Conservation (phyloP, 164 flowering plant species). For the Macadamia tetraphylla region DNA sequence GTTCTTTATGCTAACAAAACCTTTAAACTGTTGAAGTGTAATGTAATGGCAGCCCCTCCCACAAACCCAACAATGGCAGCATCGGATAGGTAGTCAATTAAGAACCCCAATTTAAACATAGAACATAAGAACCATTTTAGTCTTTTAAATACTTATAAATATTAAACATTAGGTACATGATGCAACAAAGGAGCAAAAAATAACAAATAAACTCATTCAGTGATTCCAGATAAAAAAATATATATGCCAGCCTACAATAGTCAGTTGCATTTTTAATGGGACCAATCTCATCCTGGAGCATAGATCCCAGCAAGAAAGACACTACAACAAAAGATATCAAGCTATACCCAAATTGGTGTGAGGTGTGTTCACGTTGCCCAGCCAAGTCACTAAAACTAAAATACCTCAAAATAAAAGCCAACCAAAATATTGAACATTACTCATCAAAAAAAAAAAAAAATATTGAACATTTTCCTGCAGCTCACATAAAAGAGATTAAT, state of each 20-base stretch:
- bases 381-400: no score
- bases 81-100: constrained; percentile 91
- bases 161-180: background rate
- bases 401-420: no score
- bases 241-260: constrained; percentile 75
- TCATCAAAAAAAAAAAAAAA: no score
- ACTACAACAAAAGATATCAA: constrained; percentile 52
- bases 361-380: no score
- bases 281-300: constrained; percentile 69
- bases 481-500: no score
- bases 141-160: background rate
- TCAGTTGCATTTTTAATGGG: constrained; percentile 31
- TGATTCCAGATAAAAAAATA: constrained; percentile 88
- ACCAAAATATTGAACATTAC: no score
- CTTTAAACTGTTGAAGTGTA: constrained; percentile 92
- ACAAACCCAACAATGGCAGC: constrained; percentile 96
- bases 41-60: constrained; percentile 98
- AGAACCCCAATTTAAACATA: constrained; percentile 69
- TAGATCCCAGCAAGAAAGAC: constrained; percentile 74
- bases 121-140: background rate
- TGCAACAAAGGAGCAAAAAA: background rate
- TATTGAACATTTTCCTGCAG: no score
- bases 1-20: constrained; percentile 67
- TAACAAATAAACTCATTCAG: constrained; percentile 28
- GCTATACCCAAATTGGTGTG: no score